Conservation (phyloP, 768 basidiomycete species). For the Dioszegia aurantiaca region DNA sequence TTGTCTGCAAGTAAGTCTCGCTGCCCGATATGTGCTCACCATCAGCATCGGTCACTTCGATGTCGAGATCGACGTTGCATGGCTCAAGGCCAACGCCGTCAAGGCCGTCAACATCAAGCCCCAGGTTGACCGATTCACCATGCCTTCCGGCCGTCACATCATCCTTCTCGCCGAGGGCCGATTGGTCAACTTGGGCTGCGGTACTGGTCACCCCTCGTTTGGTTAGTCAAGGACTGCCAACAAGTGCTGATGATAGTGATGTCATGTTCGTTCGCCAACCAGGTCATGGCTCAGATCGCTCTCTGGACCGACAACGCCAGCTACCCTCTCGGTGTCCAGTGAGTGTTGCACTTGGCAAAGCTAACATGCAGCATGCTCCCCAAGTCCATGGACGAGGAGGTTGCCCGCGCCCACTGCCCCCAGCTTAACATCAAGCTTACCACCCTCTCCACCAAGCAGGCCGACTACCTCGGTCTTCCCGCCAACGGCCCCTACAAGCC, state of each 20-base stretch:
- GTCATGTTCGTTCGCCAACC: conserved; percentile 99
- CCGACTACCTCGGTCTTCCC: conserved; percentile 87
- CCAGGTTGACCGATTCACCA: conserved; percentile 96
- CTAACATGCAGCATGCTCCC: conserved; percentile 67
- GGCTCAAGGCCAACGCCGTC: conserved; percentile 91
- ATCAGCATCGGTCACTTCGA: conserved; percentile 56
- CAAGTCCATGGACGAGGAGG: conserved; percentile 98
- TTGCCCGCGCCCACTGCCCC: conserved; percentile 89
- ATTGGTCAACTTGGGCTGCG: conserved; percentile 98
- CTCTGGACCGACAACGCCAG: conserved; percentile 89
- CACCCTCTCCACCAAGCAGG: conserved; percentile 61
- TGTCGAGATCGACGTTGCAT: conserved; percentile 84
- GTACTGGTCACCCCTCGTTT: conserved; percentile 97
- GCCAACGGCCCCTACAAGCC: conserved; percentile 75
- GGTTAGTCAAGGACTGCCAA: conserved; percentile 13
- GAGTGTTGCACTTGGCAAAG: conserved; percentile 9
- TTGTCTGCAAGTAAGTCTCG: conserved; percentile 82
- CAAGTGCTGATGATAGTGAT: conserved; percentile 61
- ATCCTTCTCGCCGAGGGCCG: conserved; percentile 97
- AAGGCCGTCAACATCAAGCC: conserved; percentile 89
- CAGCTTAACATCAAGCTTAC: conserved; percentile 95
- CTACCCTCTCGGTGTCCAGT: conserved; percentile 93
- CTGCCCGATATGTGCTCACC: conserved; percentile 12
- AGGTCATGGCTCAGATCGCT: conserved; percentile 95
- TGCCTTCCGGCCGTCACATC: conserved; percentile 86